Base-by-base conservation (phyloP, 352 stramenopile genomes). In the Phytophthora cactorum region DNA sequence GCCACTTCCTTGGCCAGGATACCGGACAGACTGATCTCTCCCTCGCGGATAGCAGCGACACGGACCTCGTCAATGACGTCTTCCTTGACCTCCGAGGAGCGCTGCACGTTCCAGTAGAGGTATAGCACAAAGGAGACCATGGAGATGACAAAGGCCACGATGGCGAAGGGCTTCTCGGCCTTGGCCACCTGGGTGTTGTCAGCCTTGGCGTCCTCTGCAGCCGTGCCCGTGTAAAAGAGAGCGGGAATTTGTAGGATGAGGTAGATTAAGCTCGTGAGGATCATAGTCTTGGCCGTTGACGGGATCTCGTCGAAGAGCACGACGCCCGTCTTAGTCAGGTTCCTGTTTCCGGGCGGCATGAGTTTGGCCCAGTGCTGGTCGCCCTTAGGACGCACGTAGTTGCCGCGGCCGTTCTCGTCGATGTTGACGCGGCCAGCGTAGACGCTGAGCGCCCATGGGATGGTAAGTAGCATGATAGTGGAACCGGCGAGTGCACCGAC, bases 381-480 rank as follows among this genome's bases (percentile, higher is more conserved):
- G 22, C 81, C 78, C 68, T 95, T 96, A 44, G 85, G 86, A 9
- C 83, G 81, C 43, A 90, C 71, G 66, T 98, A 98, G 64, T 90
- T 95, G 59, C 88, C 91, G 47, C 85, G 77, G 14, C 90, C 94
- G 31, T 95, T 77, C 27, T 82, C 78, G 63, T 97, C 89, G 49
- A 99, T 89, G 83, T 98, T 95, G 28, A 99, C 97, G 50, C 97
- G 93, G 4, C 97, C 97, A 14, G 86, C 92, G 58, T 93, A 96
- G 27, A 99, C 74, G 57, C 89, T 96, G 25, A 99, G 78, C 28
- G 86, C 95, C 94, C 96, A 99, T 17, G 98, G 97, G 44, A 99
- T 96, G n/a, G 97, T 99, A 59, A 99, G 83, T 63, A 99, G 83
- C 96, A 99, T 99, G 73, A 99, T 99, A n/a, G 97, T 99, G 38